Evolutionary conservation across 2,329 filamentous ascomycete genomes (phyloP).

Genomic region (Pseudogymnoascus sp.): DNA sequence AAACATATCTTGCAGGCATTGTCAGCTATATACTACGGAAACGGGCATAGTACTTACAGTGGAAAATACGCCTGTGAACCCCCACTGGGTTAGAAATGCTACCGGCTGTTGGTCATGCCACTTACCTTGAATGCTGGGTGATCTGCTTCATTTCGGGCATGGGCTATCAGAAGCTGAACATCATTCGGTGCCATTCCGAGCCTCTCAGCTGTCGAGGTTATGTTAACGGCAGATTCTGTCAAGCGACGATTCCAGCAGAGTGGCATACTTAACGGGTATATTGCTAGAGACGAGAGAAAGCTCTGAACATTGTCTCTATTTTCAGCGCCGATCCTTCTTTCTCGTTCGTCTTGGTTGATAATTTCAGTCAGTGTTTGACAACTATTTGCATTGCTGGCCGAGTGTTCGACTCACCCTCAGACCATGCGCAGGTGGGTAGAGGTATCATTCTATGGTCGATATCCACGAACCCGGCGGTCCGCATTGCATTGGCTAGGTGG

Average conservation of each 20-base stretch:
- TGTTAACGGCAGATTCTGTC: neutral
- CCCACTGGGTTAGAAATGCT: neutral
- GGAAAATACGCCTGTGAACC: slow-evolving; percentile 47
- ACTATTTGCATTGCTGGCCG: neutral
- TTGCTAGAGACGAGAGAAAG: slow-evolving; percentile 44
- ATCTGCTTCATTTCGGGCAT: slow-evolving; percentile 45
- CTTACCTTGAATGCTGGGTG: slow-evolving; percentile 49
- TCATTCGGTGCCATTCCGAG: slow-evolving; percentile 49
- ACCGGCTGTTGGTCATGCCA: neutral
- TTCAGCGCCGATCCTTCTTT: slow-evolving; percentile 43
- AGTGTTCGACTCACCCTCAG: slow-evolving; percentile 44
- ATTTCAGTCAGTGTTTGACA: slow-evolving; percentile 1
- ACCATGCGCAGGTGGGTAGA: slow-evolving; percentile 63
- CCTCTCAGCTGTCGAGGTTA: slow-evolving; percentile 9
- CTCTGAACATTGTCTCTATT: slow-evolving; percentile 48
- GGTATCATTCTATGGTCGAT: slow-evolving; percentile 58
- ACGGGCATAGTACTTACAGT: slow-evolving; percentile 37
- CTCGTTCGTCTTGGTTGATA: slow-evolving; percentile 36
- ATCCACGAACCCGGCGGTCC: slow-evolving; percentile 53
- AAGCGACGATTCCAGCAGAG: slow-evolving; percentile 15
- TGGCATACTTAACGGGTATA: slow-evolving; percentile 44
- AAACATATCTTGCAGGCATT: slow-evolving; percentile 44
- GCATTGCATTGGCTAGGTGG: slow-evolving; percentile 36
- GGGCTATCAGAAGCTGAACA: slow-evolving; percentile 47
- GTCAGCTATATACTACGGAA: slow-evolving; percentile 10